These are phyloP conservation scores for Penicillium brasilianum DNA, from an alignment of 2,329 filamentous ascomycete species.

Conservation along the genomic window DNA sequence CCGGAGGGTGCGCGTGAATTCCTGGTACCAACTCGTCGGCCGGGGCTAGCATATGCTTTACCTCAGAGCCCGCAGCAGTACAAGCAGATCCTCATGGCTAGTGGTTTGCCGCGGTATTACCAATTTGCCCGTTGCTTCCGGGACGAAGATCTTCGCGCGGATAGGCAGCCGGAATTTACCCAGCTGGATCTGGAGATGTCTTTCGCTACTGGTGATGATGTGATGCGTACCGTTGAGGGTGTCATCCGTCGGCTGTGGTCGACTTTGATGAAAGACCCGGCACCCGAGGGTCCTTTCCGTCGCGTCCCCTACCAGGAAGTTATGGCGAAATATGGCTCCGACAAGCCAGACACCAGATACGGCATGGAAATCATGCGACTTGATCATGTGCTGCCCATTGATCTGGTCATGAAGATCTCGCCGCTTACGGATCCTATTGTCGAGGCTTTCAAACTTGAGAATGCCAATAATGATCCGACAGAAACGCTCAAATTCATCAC, in stretches of 20 bases:
- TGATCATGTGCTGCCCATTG: conserved; percentile 64
- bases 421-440: conserved; percentile 70
- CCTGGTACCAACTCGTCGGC: conserved; percentile 80
- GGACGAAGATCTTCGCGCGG: conserved; percentile 89
- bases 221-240: conserved; percentile 64
- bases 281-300: conserved; percentile 56
- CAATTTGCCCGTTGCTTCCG: conserved; percentile 95
- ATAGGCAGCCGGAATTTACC: conserved; percentile 95
- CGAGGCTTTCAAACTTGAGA: conserved; percentile 71
- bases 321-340: conserved; percentile 81
- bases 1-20: conserved; percentile 96
- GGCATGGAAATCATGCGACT: conserved; percentile 70
- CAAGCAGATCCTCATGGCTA: conserved; percentile 96
- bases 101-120: conserved; percentile 80
- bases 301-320: conserved; percentile 74
- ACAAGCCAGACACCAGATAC: conserved; percentile 89
- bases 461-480: conserved; percentile 53
- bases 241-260: conserved; percentile 63
- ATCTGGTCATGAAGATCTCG: conserved; percentile 77
- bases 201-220: conserved; percentile 73
- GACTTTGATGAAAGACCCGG: conserved; percentile 52
- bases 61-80: conserved; percentile 98
- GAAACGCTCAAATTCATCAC: conserved; percentile 66
- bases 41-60: conserved; percentile 82
- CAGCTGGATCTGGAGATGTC: conserved; percentile 96